These are phyloP conservation scores for Mycosphaerella arachidis DNA, from an alignment of 2,329 filamentous ascomycete species.

Conservation along the genomic window DNA sequence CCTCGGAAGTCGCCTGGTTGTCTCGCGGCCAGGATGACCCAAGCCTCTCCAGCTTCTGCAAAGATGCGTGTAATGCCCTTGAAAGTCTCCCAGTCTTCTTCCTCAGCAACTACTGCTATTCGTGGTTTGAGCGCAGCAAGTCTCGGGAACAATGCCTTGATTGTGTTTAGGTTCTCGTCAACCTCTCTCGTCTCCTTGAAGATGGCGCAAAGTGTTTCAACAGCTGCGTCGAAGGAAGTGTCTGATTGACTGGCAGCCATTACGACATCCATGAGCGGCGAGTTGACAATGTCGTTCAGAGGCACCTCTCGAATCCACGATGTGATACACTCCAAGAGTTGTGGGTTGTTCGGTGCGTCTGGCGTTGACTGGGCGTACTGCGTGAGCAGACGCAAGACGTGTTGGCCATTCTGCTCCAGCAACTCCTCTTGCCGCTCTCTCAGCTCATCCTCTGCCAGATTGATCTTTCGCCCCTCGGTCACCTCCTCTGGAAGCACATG, in stretches of 20 bases:
- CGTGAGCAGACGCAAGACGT: constrained; percentile 81
- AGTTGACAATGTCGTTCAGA: constrained; percentile 74
- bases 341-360: constrained; percentile 81
- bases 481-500: constrained; percentile 97
- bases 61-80: constrained; percentile 88
- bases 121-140: constrained; percentile 72
- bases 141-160: constrained; percentile 76
- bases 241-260: constrained; percentile 73
- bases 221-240: constrained; percentile 75
- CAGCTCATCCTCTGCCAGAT: constrained; percentile 96
- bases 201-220: constrained; percentile 88
- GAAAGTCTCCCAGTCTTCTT: constrained; percentile 80
- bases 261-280: constrained; percentile 75
- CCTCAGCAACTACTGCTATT: constrained; percentile 67
- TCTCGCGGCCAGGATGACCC: constrained; percentile 86
- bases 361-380: constrained; percentile 89
- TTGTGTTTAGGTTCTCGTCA: constrained; percentile 78
- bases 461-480: constrained; percentile 98
- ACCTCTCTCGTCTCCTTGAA: constrained; percentile 90
- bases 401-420: constrained; percentile 80
- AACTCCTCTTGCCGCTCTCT: constrained; percentile 79
- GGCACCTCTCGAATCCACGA: constrained; percentile 96
- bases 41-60: constrained; percentile 86
- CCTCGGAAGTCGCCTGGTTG: constrained; percentile 75
- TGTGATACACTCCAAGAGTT: constrained; percentile 89